Evolutionary conservation across 257 asterid species (phyloP).

Genomic region (Perilla frutescens): DNA sequence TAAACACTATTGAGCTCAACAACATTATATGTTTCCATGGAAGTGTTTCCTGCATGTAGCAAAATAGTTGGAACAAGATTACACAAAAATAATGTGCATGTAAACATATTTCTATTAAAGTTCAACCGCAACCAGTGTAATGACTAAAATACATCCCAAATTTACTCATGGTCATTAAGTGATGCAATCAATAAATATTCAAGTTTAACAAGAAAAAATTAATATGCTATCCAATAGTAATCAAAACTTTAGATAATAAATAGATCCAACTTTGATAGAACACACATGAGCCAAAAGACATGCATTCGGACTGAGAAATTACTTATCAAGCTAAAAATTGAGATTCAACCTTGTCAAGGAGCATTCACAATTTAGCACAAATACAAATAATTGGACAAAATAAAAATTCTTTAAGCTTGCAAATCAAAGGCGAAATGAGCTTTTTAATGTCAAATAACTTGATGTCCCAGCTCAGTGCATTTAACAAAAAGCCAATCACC

Average conservation of each 20-base stretch:
- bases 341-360: no score
- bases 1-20: constrained; percentile 9
- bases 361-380: constrained; percentile 1
- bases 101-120: constrained; percentile 17
- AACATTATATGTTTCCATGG: constrained; percentile 96
- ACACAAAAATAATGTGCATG: constrained; percentile 6
- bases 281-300: no score
- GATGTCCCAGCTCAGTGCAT: neutral
- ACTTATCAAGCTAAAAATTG: no score
- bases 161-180: no score
- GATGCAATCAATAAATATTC: constrained; percentile 25
- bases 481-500: constrained; percentile 10
- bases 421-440: constrained; percentile 14
- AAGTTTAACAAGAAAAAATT: neutral
- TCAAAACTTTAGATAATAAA: neutral
- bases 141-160: constrained; percentile 14
- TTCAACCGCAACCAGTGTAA: constrained; percentile 12
- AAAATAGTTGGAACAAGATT: no score
- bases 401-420: neutral
- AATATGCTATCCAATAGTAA: neutral
- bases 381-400: neutral
- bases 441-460: neutral
- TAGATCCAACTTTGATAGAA: constrained; percentile 19
- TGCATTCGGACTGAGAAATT: no score
- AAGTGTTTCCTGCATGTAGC: constrained; percentile 77